Conservation (phyloP, 2,329 filamentous ascomycete species). For the Claviceps fusiformis region DNA sequence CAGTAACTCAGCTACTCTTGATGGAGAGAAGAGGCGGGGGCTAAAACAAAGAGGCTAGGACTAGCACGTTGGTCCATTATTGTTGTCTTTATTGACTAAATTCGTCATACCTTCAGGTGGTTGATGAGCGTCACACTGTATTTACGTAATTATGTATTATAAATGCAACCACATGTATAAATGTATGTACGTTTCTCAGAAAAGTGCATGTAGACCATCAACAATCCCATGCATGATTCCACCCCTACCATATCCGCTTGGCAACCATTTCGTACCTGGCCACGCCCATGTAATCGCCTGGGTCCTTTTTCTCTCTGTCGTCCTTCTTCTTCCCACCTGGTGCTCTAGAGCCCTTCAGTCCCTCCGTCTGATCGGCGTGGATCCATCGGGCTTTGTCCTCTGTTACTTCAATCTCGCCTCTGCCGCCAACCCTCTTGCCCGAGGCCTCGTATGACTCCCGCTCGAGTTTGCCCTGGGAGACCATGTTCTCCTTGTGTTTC, state of each 20-base stretch:
- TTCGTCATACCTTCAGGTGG: too few species aligned
- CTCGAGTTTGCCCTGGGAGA: conserved; percentile 32
- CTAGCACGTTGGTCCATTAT: too few species aligned
- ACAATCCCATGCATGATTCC: too few species aligned
- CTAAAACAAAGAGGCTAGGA: too few species aligned
- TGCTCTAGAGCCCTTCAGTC: conserved; percentile 37
- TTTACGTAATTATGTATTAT: too few species aligned
- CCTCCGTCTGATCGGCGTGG: conserved; percentile 71
- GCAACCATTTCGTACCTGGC: conserved; percentile 88
- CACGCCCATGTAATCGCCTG: conserved; percentile 46
- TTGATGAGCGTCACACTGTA: too few species aligned
- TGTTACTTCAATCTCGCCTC: conserved; percentile 73
- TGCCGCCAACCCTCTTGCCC: conserved; percentile 66
- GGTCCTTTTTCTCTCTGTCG: conserved; percentile 25
- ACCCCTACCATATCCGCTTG: conserved; percentile 77
- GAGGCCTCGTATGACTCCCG: conserved; percentile 50
- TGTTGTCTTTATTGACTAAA: too few species aligned
- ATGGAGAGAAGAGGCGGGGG: too few species aligned
- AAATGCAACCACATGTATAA: too few species aligned
- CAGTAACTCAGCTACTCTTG: too few species aligned
- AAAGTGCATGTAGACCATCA: too few species aligned
- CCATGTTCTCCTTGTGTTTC: conserved; percentile 52
- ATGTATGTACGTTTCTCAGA: too few species aligned
- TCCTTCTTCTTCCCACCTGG: conserved; percentile 41
- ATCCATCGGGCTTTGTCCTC: conserved; percentile 80